phyloP scores from a whole-genome alignment of 208 protist genomes.

The Naegleria fowleri region DNA sequence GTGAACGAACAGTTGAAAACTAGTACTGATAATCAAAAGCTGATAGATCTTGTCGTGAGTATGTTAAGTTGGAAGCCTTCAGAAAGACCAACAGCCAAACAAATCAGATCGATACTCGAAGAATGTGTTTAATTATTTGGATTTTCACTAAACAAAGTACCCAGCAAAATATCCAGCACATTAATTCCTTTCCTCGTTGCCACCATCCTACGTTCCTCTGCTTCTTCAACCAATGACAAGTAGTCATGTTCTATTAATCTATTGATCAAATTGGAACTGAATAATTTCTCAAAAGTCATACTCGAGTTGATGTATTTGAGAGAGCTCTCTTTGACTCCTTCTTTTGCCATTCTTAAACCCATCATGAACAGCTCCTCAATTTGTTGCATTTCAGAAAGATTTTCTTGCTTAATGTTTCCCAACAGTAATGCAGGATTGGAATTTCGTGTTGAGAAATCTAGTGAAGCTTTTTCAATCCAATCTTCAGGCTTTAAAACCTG shows the following conservation, averaged over 20 bases:
- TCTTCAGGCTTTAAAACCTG: neutral
- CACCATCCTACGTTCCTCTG: neutral
- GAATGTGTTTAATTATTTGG: too few species aligned
- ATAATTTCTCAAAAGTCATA: neutral
- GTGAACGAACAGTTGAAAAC: neutral
- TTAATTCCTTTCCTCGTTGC: neutral
- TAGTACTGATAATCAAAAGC: neutral
- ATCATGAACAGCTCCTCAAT: slow-evolving; percentile 10
- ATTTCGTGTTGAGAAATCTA: neutral
- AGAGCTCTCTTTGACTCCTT: neutral
- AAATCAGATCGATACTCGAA: neutral
- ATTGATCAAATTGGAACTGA: neutral
- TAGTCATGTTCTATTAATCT: neutral
- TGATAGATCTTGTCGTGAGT: neutral
- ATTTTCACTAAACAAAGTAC: neutral
- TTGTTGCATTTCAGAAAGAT: neutral
- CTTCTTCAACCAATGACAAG: neutral
- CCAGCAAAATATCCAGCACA: neutral
- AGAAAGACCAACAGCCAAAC: neutral
- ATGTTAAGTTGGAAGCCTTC: neutral
- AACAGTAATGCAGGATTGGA: neutral
- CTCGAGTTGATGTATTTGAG: neutral
- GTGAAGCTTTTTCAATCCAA: neutral
- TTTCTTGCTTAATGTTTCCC: neutral
- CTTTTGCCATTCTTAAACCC: neutral